Base-by-base conservation (phyloP, 2,329 filamentous ascomycete genomes). In the Scedosporium apiospermum region DNA sequence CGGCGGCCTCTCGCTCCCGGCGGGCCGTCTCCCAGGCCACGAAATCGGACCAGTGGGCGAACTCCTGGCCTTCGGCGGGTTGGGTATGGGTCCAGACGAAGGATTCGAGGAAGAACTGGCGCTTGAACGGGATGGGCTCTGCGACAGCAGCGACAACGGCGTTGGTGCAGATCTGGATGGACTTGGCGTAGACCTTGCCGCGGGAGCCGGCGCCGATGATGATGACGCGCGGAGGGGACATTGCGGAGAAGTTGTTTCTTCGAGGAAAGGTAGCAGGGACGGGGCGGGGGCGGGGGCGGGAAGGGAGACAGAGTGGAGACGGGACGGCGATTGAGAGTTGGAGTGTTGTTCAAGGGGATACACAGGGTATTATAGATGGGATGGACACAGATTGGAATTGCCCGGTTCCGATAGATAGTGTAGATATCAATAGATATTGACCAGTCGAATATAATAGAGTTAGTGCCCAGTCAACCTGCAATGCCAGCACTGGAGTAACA, bases 171-270 rank as follows among this genome's bases (percentile, higher is more conserved):
- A 80, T 78, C n/a, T 77, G 74, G 7, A 91, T 86, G 61, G 88
- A 88, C 64, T 80, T 79, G 38, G 88, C 89, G 71, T 96, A 96
- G 34, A 85, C 83, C 60, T 83, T 81, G 14, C 92, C 92, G 42
- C 92, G 86, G 58, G 88, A 90, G 41, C 92, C 91, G 6, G 90
- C 91, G 21, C 92, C 92, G 67, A 96, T 87, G 69, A 96, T 83
- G 62, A 96, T 80, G 69, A 96, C 85, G 60, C 88, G 85, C 3
- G 87, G 84, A 26, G 84, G 81, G 38, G 71, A 75, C 5, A 74
- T 71, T 3, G 82, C 82, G 71, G 77, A 74, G 53, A 75, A 70
- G 7, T 78, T 78, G 57, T 74, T 77, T 9, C 75, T 69, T 3
- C 73, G 76, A 4, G 75, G 70, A 49, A 12, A 34, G 7, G 34